A percentile compares a stretch with the other conserved stretches of the same genome.
These are phyloP conservation scores for Candida khao-thaluensis DNA, from an alignment of 805 yeast genomes.

Conservation along the genomic window DNA sequence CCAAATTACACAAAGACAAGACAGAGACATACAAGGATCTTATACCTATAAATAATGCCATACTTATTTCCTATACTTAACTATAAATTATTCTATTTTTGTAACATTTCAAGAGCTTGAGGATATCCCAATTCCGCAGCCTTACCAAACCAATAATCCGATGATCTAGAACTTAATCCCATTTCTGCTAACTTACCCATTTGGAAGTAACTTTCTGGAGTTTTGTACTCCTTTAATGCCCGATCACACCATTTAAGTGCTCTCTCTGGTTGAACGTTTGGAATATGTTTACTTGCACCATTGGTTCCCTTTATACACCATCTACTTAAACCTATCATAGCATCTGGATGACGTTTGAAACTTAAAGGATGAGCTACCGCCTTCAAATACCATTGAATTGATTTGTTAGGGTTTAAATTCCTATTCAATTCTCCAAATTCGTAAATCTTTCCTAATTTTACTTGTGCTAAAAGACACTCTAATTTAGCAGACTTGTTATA, in stretches of 20 bases:
- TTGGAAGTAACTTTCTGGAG: slow-evolving; percentile 38
- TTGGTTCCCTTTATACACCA: slow-evolving; percentile 39
- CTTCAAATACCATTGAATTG: slow-evolving; percentile 45
- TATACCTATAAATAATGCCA: too few species aligned
- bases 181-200: slow-evolving; percentile 41
- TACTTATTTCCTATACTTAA: too few species aligned
- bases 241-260: slow-evolving; percentile 45
- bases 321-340: slow-evolving; percentile 44
- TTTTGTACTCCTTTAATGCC: slow-evolving; percentile 38
- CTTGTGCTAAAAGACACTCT: slow-evolving; percentile 40
- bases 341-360: slow-evolving; percentile 43
- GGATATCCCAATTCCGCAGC: slow-evolving; percentile 36
- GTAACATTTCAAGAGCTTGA: slow-evolving; percentile 6
- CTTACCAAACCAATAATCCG: slow-evolving; percentile 30
- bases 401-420: slow-evolving; percentile 37
- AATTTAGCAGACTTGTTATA: slow-evolving; percentile 44
- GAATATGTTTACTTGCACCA: slow-evolving; percentile 35
- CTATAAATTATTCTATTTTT: too few species aligned
- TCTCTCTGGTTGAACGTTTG: slow-evolving; percentile 33
- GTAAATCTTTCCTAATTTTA: slow-evolving; percentile 41
- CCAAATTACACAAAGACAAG: too few species aligned
- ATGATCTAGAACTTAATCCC: slow-evolving; percentile 28
- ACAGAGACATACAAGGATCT: too few species aligned
- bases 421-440: slow-evolving; percentile 45
- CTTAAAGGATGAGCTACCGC: slow-evolving; percentile 40